Base-by-base conservation (phyloP, 371 early-diverging fungal species). In the Basidiobolus meristosporus region DNA sequence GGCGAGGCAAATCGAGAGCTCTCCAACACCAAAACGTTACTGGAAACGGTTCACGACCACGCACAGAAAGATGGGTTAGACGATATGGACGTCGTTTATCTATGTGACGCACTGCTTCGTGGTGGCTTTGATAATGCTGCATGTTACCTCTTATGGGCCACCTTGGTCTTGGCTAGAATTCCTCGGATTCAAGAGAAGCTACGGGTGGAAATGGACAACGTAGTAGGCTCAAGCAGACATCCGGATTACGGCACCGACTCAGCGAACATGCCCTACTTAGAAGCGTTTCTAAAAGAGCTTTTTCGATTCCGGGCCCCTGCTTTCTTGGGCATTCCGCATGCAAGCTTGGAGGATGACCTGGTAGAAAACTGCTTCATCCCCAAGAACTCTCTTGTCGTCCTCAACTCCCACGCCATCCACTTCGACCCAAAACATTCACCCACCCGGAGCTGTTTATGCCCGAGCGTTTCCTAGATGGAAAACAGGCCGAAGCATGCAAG, bases 331-430 rank as follows among this genome's bases (percentile, higher is more conserved):
- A 20, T 37, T 16, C 37, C 37, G 14, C 43, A 43, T 43, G 9
- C 3, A 28, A 37, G 12, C 20, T 12, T 21, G 7, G 14, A 36
- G 31, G 43, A 43, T 30, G 43, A 43, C 30, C 15, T 22, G 11
- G 35, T 36, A 36, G 28, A 37, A 30, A 30, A 38, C 1, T 43
- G 36, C 29, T 33, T 31, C 31, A 43, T 43, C 17, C 43, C 43
- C 2, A 33, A 30, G 19, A 30, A 43, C 19, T 14, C 37, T 17
- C 12, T 18, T 7, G 16, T 37, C 11, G 7, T 43, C 30, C 26
- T 37, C 1, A 43, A 37, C 18, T 6, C 3, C 2, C n/a, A 36
- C 16, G 28, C 37, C 3, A 37, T 43, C 14, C 15, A 36, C 18
- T 15, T 29, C 7, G 29, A 43, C 36, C 37, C 11, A 10, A 26